These are phyloP conservation scores for Lasiosphaeria hispida DNA, from an alignment of 495 filamentous ascomycete species.

Conservation along the genomic window DNA sequence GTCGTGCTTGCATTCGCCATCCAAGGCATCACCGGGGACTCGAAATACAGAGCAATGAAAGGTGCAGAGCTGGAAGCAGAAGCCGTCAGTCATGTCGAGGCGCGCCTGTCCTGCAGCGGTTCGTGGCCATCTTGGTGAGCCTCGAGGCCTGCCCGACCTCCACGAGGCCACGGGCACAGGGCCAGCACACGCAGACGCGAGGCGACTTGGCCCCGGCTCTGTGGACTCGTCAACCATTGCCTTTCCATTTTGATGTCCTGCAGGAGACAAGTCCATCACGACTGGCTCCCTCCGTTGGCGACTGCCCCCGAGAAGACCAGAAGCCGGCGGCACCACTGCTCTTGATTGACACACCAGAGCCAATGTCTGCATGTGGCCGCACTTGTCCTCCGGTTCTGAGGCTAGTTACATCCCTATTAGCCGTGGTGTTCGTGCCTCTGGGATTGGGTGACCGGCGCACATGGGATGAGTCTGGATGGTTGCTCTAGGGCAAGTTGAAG, in stretches of 20 bases:
- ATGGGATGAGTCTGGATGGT: background rate
- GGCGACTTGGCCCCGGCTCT: conserved; percentile 31
- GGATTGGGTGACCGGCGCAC: background rate
- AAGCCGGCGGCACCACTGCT: background rate
- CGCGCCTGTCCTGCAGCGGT: conserved; percentile 7
- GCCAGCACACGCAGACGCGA: conserved; percentile 22
- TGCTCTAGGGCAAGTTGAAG: background rate
- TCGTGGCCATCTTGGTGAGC: conserved; percentile 8
- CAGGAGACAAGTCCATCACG: conserved; percentile 20
- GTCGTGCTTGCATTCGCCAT: background rate
- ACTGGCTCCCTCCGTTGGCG: background rate
- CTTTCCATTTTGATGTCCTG: conserved; percentile 23
- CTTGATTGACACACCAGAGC: conserved; percentile 9
- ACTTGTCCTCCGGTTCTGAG: conserved; percentile 6
- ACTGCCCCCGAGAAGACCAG: background rate
- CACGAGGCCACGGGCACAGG: conserved; percentile 16
- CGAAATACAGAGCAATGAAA: no score
- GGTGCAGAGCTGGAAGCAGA: no score
- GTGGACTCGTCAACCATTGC: conserved; percentile 26
- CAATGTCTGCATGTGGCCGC: conserved; percentile 2
- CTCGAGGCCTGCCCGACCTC: background rate
- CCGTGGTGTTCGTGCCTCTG: background rate
- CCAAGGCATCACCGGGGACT: no score
- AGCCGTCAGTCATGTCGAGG: background rate
- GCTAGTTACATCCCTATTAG: conserved; percentile 2